Conservation (phyloP, 2,329 filamentous ascomycete species). For the Ceratocystis cubensis region DNA sequence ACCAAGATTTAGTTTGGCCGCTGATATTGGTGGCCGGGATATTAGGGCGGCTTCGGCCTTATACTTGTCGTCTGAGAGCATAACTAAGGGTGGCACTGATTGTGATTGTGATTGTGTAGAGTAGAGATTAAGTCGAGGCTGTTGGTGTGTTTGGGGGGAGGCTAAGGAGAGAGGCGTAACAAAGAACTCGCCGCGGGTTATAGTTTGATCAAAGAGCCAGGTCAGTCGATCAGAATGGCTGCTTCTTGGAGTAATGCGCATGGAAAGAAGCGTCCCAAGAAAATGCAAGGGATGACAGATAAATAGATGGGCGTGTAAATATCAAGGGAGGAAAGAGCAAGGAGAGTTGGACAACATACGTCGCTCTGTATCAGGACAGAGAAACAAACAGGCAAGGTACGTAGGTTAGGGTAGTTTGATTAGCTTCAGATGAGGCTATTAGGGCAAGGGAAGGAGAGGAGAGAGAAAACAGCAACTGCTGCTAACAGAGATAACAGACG, state of each 20-base stretch:
- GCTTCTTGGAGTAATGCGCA: conserved; percentile 6
- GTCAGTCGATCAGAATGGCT: conserved; percentile 8
- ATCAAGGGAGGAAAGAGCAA: not conserved
- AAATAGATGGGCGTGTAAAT: not conserved
- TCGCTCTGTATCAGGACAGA: not conserved
- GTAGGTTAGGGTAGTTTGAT: not conserved
- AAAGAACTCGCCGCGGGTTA: not conserved
- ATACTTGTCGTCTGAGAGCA: conserved; percentile 11
- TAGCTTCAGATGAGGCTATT: not conserved
- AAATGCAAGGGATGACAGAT: not conserved
- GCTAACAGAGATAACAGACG: not conserved
- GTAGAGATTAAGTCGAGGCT: not conserved
- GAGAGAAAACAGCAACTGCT: not conserved
- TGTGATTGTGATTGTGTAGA: conserved; percentile 8
- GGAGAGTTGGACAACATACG: too few species aligned
- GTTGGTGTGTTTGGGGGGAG: not conserved
- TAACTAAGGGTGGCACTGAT: not conserved
- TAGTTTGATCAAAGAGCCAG: conserved; percentile 11
- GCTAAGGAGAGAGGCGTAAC: not conserved
- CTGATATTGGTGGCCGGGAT: not conserved
- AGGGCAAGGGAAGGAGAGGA: not conserved
- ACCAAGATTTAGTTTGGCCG: not conserved
- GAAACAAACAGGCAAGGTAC: not conserved
- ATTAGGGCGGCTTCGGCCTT: not conserved
- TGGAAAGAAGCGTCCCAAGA: not conserved